Evolutionary conservation across 106 monocot species (phyloP), one percentile per base, ranked within the genome.

Genomic region (Apostasia shenzhenica): DNA sequence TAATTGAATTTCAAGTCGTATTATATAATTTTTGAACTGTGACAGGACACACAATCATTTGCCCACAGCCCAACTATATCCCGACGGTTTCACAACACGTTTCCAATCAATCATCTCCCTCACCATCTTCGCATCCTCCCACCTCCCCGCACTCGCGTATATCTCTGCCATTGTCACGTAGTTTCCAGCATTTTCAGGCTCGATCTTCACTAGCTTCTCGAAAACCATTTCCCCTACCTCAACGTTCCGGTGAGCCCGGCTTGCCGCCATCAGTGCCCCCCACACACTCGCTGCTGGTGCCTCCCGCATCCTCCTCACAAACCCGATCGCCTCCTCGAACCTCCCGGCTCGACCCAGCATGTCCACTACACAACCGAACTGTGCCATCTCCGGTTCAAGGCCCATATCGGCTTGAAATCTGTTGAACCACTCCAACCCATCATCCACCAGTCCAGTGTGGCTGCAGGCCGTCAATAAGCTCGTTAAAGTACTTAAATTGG

Each of bases 341-440:
- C 77, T 46, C 2, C 82, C 82, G 5, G 76, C 74, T 41, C 82
- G 69, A 43, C 77, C 55, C 3, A 69, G 67, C 14, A 82, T 62
- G 53, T 82, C 82, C 4, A 82, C 77, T 70, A 82, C 57, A 55
- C 82, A 82, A 0, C 69, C 70, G 11, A 55, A 82, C 39, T 82
- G 82, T 48, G 74, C 82, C 50, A 74, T 53, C 49, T 65, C 45
- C 0, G 82, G 77, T 7, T 1, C 58, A 8, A 82, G 64, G 64
- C 42, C 38, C 45, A 70, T 50, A 5, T 77, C 73, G 26, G 46
- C 63, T 43, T 14, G 73, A 73, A 82, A 74, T 5, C 74, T 74
- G 1, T 61, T 58, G 41, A 82, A 82, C 64, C 78, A 69, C 12
- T 47, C 63, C 73, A 82, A 48, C 14, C 82, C 82, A 55, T 48